Base-by-base conservation (phyloP, 2,329 filamentous ascomycete genomes). In the Claviceps arundinis region DNA sequence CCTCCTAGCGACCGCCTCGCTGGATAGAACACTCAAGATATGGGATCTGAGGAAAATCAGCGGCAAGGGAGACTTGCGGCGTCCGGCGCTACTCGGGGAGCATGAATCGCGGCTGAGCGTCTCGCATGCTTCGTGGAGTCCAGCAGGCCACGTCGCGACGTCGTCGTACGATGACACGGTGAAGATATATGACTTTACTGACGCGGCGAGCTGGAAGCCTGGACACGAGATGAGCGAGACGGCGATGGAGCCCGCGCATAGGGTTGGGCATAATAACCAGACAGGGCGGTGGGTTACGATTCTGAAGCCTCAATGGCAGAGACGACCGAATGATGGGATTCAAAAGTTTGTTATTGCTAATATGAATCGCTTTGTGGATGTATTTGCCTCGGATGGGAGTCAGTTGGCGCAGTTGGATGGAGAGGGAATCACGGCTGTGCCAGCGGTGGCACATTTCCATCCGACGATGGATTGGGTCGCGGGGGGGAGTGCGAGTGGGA, bases 321-420 rank as follows among this genome's bases (percentile, higher is more conserved):
- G 79, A 37, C 76, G 79, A 46, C 91, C 93, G 0, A 71, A 76
- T 37, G 88, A 93, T 54, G 83, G 84, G 7, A 81, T 94, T 5
- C 84, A 95, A 56, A 89, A 91, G 55, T 89, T 98, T 60, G 87
- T 82, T 24, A 91, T 98, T 53, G 93, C 88, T 1, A 98, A 97
- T 60, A 97, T 97, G 93, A 95, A 95, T 64, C 81, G 93, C 1
- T 97, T 96, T 60, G 88, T 97, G 1, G 93, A 98, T 62, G 78
- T 98, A 0, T 98, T 86, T 65, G 85, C 85, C 0, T 77, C 82
- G 0, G 79, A 85, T 48, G 93, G 93, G 0, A 84, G 89, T 61
- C 91, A 97, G 65, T 70, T 98, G 4, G 91, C 87, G 0, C 91
- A 97, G 66, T 68, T 95, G 0, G 89, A 84, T 1, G 89, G 89